Base-by-base conservation (phyloP, 148 eudicot species). In the Rhododendron molle region DNA sequence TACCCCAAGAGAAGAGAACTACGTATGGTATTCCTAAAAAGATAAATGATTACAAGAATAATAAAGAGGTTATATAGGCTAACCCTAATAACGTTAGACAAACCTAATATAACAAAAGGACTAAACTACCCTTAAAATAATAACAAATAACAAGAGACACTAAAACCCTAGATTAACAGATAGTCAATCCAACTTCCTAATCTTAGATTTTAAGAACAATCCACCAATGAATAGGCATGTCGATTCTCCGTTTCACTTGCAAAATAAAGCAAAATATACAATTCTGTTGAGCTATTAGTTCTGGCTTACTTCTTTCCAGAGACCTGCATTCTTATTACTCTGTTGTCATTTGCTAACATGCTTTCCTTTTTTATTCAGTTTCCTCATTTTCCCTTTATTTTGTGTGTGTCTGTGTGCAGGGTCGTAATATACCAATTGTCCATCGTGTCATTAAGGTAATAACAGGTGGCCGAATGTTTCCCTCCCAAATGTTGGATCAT, bases 381-480 rank as follows among this genome's bases (percentile, higher is more conserved):
- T 2, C 80, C 50, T 60, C 80, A 77, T 85, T 71, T 90, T 84
- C 92, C 36, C 76, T 30, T 72, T 36, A 40, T 40, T 40, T 40
- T 40, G 44, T 40, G 44, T 30, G 10, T 76, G n/a, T n/a, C n/a
- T 76, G 46, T 7, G 21, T 18, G 79, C 50, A 96, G 98, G 95
- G 92, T 38, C 98, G 94, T 60, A 90, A 88, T 30, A 96, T 94
- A 87, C 96, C 98, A 44, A 96, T 96, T 88, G 98, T 96, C 71
- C 98, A 96, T 89, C 95, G 98, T 34, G 95, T 92, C 49, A 96
- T 92, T 72, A 91, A 93, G 98, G 98, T 96, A 93, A 86, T 14
- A 56, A 67, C 82, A 2, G 43, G 21, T 58, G 28, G 47, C 28
- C 16, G n/a, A 58, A n/a, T 49, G n/a, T 15, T 40, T 62, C 1